Percentiles rank a stretch among this genome's conserved stretches.
Evolutionary conservation across 805 yeast genomes (phyloP).

Genomic region (Sugiyamaella lignohabitans): DNA sequence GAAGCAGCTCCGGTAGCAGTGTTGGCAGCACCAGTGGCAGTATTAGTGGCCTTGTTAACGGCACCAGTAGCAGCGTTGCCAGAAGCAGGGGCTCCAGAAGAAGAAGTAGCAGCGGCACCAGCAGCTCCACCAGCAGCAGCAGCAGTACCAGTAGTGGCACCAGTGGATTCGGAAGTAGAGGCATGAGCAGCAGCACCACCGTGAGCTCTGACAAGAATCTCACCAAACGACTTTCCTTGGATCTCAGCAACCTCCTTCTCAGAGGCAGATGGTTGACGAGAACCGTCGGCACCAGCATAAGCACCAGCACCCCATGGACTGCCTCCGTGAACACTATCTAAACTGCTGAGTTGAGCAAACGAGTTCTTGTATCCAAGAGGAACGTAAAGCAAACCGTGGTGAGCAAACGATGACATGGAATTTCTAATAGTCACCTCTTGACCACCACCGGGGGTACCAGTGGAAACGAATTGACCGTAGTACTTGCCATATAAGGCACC

Average conservation of each 20-base stretch:
- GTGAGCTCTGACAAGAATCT: constrained; percentile 30
- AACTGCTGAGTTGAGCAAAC: constrained; percentile 48
- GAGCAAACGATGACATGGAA: constrained; percentile 53
- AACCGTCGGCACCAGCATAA: constrained; percentile 69
- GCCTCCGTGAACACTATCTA: constrained; percentile 72
- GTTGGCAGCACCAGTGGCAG: not conserved
- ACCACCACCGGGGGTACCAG: constrained; percentile 74
- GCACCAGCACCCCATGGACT: constrained; percentile 89
- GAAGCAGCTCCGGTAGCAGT: not conserved
- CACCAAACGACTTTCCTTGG: constrained; percentile 65
- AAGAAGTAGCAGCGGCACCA: constrained; percentile 36
- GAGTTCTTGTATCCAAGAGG: constrained; percentile 67
- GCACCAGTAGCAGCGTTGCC: not conserved
- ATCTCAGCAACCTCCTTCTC: constrained; percentile 58
- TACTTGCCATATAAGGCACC: constrained; percentile 69
- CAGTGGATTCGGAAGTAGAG: constrained; percentile 57
- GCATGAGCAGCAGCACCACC: constrained; percentile 30
- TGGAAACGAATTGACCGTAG: constrained; percentile 64
- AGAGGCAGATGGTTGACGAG: constrained; percentile 56
- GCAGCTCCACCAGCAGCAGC: constrained; percentile 65
- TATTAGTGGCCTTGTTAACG: not conserved
- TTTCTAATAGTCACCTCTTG: constrained; percentile 63
- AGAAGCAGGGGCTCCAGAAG: constrained; percentile 8
- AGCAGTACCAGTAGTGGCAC: constrained; percentile 70
- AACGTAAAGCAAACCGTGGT: constrained; percentile 72